Base-by-base conservation (phyloP, 2,329 filamentous ascomycete genomes). In the Aspergillus quadricinctus region DNA sequence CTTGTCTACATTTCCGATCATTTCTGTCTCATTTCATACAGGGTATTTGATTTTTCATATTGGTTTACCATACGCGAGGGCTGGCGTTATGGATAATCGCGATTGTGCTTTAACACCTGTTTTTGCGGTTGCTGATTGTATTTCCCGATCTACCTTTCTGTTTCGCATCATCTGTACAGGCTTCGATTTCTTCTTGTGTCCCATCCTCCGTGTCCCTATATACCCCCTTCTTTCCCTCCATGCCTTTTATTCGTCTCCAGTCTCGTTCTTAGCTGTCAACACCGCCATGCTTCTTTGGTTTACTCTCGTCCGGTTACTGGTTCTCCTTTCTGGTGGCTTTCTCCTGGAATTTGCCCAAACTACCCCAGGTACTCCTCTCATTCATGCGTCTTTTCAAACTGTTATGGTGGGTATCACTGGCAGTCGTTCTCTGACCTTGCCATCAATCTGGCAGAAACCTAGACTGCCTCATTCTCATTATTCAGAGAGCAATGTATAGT, bases 51-150 rank as follows among this genome's bases (percentile, higher is more conserved):
- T 43, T 48, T 37, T 37, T 28, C 27, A 27, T 46, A 25, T 46
- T 23, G 29, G 28, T 27, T 40, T 23, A 50, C 25, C 48, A 48
- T 46, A 23, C 37, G 48, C 53, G 23, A 50, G 48, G 48, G 53
- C 29, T 41, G 48, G 53, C 53, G 53, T 50, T 51, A 48, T 51
- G 48, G 53, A 51, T 46, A 31, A 37, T 23, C 21, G 43, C 21
- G 43, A 14, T 23, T 46, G 21, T 46, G 19, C 21, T 46, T 25
- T 19, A 14, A 46, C 43, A 21, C 11, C 21, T 23, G 21, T 25
- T 46, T 46, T 11, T 45, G 41, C 41, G 21, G 43, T 46, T 21
- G 21, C n/a, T 9, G 43, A 14, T 25, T 46, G 43, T 46, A 17
- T 46, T 46, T 23, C 23, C 43, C 14, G 23, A 7, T 23, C 43